Evolutionary conservation across 805 yeast genomes (phyloP).

Genomic region (Candida ascalaphidarum): DNA sequence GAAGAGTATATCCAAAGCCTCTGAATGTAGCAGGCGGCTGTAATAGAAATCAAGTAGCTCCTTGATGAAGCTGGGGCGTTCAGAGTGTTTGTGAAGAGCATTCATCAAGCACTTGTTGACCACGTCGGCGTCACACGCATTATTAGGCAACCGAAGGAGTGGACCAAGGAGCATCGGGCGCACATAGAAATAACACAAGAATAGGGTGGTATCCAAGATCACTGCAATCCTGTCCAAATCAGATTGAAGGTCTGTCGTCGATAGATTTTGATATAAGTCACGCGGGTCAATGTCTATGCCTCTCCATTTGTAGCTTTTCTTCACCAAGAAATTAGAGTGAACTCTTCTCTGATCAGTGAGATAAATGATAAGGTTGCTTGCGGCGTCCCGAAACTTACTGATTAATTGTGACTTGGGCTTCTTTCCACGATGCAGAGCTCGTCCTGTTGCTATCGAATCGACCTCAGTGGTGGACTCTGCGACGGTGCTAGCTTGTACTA

Average conservation of each 20-base stretch:
- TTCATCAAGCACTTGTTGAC: conserved; percentile 48
- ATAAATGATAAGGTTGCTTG: conserved; percentile 34
- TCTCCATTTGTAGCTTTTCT: conserved; percentile 33
- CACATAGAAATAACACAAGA: conserved; percentile 62
- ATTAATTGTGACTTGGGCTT: conserved; percentile 13
- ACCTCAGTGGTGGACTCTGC: conserved; percentile 7
- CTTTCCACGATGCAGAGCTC: no score
- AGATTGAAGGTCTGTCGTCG: conserved; percentile 10
- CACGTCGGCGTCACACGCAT: conserved; percentile 58
- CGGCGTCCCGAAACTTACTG: conserved; percentile 24
- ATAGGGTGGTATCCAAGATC: conserved; percentile 70
- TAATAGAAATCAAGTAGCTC: conserved; percentile 76
- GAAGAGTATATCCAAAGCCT: conserved; percentile 58
- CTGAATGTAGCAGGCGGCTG: conserved; percentile 50
- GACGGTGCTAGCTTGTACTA: no score
- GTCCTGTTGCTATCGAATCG: no score
- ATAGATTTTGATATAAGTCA: conserved; percentile 31
- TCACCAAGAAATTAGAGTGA: conserved; percentile 26
- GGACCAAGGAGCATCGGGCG: conserved; percentile 76
- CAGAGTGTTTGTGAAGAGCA: conserved; percentile 17
- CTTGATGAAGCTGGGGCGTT: conserved; percentile 35
- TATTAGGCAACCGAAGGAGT: conserved; percentile 61
- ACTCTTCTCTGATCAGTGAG: conserved; percentile 48
- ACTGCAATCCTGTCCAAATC: conserved; percentile 24
- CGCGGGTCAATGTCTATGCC: conserved; percentile 33